Percentiles rank a stretch among this genome's conserved stretches.
Conservation (phyloP, 306 rosid species). For the Vicia faba region DNA sequence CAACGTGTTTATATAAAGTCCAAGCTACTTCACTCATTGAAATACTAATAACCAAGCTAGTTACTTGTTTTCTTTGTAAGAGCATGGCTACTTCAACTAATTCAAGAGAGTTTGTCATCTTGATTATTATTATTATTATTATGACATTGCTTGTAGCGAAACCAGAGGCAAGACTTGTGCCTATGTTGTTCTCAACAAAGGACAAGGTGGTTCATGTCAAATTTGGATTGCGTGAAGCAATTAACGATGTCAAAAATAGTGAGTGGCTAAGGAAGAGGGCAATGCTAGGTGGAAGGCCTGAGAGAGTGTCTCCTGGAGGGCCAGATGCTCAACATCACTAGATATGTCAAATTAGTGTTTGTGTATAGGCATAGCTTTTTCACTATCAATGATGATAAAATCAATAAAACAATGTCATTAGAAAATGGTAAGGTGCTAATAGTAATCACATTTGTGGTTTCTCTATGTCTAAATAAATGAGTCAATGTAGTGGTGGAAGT, state of each 20-base stretch:
- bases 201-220: slow-evolving; percentile 1
- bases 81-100: slow-evolving; percentile 28
- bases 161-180: slow-evolving; percentile 37
- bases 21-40: not conserved
- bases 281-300: slow-evolving; percentile 39
- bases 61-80: not conserved
- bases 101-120: slow-evolving; percentile 19
- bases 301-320: slow-evolving; percentile 50
- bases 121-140: slow-evolving; percentile 23
- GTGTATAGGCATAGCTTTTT: not conserved
- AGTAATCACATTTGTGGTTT: slow-evolving; percentile 4
- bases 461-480: not conserved
- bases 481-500: not conserved
- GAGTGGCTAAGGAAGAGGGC: slow-evolving; percentile 31
- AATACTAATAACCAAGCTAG: not conserved
- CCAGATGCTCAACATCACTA: slow-evolving; percentile 61
- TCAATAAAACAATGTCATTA: not conserved
- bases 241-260: slow-evolving; percentile 3
- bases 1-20: not conserved
- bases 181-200: slow-evolving; percentile 26
- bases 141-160: slow-evolving; percentile 27
- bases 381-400: not conserved
- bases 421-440: not conserved
- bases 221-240: slow-evolving; percentile 22
- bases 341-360: not conserved